Conservation (phyloP, 192 early-diverging fungal species). For the Ambispora gerdemannii region DNA sequence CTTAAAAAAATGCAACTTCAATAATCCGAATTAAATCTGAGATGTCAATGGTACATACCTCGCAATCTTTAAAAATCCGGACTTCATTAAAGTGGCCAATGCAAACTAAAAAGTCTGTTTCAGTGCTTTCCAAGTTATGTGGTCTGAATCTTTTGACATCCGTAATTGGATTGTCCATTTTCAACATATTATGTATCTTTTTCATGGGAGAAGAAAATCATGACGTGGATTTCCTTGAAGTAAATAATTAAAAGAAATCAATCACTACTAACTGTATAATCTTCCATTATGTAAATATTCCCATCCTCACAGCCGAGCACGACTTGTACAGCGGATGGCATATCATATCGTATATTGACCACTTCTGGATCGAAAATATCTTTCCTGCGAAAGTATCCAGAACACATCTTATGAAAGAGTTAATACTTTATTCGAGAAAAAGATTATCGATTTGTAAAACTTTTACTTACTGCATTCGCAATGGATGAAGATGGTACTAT, state of each 20-base stretch:
- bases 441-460: neutral
- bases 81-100: conserved; percentile 37
- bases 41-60: conserved; percentile 15
- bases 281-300: conserved; percentile 31
- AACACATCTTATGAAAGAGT: conserved; percentile 31
- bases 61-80: conserved; percentile 33
- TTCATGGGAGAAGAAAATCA: neutral
- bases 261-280: conserved; percentile 36
- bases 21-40: too few species aligned
- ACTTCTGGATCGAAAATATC: neutral
- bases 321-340: conserved; percentile 26
- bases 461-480: conserved; percentile 32
- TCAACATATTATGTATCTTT: conserved; percentile 34
- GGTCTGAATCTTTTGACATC: conserved; percentile 33
- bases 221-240: neutral
- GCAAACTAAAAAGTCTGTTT: conserved; percentile 38
- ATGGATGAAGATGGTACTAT: conserved; percentile 23
- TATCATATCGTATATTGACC: neutral
- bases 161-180: conserved; percentile 31
- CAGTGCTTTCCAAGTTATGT: conserved; percentile 7
- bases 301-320: conserved; percentile 37
- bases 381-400: conserved; percentile 32
- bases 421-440: neutral
- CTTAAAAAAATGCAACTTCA: too few species aligned
- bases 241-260: too few species aligned